Conservation (phyloP, 2,329 filamentous ascomycete species). For the Acarospora socialis region DNA sequence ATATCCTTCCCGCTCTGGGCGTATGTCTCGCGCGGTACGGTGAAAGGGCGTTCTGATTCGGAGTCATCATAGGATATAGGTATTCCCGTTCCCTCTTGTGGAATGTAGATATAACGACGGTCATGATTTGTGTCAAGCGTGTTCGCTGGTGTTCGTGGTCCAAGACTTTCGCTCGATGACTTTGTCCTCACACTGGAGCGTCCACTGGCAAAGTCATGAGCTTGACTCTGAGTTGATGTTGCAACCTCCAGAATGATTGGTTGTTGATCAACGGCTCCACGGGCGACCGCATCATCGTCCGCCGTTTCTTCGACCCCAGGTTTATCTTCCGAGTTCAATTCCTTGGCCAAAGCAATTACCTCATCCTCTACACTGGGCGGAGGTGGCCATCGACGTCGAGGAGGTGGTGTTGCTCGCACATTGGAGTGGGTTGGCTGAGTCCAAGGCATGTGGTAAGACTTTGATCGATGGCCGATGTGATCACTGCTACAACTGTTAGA, state of each 20-base stretch:
- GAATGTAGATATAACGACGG: slow-evolving; percentile 14
- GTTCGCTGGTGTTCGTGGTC: slow-evolving; percentile 9
- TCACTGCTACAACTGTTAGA: too few species aligned
- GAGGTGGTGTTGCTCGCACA: slow-evolving; percentile 6
- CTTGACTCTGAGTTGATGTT: slow-evolving; percentile 7
- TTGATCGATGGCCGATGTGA: too few species aligned
- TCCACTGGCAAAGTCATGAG: neutral
- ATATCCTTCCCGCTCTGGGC: too few species aligned
- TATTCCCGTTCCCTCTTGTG: slow-evolving; percentile 6
- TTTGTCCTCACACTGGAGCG: slow-evolving; percentile 1
- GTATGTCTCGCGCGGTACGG: too few species aligned
- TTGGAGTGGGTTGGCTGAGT: too few species aligned
- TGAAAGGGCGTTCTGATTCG: too few species aligned
- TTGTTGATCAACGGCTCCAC: slow-evolving; percentile 31
- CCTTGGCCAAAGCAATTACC: slow-evolving; percentile 26
- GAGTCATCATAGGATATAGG: slow-evolving; percentile 6
- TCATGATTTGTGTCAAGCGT: slow-evolving; percentile 7
- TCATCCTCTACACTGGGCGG: slow-evolving; percentile 33
- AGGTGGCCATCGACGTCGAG: slow-evolving; percentile 26
- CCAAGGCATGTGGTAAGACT: too few species aligned
- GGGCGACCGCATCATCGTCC: slow-evolving; percentile 16
- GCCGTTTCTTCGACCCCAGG: slow-evolving; percentile 16
- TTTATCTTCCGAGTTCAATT: slow-evolving; percentile 18
- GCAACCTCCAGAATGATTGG: slow-evolving; percentile 27
- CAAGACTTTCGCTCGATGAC: slow-evolving; percentile 10